A percentile compares a stretch with the other conserved stretches of the same genome.
phyloP scores from a whole-genome alignment of 805 yeast genomes.

The Blastobotrys terrestris region DNA sequence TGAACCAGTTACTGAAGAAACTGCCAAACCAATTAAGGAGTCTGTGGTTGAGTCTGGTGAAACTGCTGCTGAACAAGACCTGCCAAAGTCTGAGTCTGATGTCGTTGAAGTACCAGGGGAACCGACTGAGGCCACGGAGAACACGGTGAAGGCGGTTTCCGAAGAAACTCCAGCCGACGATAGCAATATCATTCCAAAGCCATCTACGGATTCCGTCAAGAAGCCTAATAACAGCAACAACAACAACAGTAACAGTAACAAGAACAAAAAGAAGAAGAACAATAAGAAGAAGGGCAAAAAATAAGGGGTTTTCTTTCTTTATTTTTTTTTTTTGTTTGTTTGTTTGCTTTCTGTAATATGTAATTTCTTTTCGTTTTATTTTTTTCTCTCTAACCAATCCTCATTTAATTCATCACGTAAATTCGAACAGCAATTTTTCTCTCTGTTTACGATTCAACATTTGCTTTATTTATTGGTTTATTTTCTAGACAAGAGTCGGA shows the following conservation, averaged over 20 bases:
- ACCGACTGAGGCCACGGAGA: background rate
- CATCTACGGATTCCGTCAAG: slow-evolving; percentile 4
- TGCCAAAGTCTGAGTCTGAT: background rate
- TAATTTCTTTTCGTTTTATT: background rate
- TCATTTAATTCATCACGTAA: no score
- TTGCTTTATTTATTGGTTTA: no score
- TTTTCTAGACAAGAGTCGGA: no score
- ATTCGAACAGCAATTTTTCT: no score
- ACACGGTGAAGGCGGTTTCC: slow-evolving; percentile 2
- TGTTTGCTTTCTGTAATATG: background rate
- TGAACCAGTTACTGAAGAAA: background rate
- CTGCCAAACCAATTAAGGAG: slow-evolving; percentile 6
- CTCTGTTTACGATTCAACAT: no score
- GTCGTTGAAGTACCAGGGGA: background rate
- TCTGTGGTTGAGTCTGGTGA: background rate
- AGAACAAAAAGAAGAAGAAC: slow-evolving; percentile 17
- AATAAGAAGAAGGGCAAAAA: slow-evolving; percentile 13
- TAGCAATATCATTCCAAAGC: background rate
- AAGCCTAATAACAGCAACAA: slow-evolving; percentile 8
- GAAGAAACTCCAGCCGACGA: background rate
- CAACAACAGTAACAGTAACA: slow-evolving; percentile 20
- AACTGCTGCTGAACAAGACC: slow-evolving; percentile 3
- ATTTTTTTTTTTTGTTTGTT: background rate
- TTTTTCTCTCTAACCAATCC: background rate
- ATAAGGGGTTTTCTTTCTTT: background rate